These are phyloP conservation scores for Aspergillus carbonarius DNA, from an alignment of 2,329 filamentous ascomycete genomes.

Conservation along the genomic window DNA sequence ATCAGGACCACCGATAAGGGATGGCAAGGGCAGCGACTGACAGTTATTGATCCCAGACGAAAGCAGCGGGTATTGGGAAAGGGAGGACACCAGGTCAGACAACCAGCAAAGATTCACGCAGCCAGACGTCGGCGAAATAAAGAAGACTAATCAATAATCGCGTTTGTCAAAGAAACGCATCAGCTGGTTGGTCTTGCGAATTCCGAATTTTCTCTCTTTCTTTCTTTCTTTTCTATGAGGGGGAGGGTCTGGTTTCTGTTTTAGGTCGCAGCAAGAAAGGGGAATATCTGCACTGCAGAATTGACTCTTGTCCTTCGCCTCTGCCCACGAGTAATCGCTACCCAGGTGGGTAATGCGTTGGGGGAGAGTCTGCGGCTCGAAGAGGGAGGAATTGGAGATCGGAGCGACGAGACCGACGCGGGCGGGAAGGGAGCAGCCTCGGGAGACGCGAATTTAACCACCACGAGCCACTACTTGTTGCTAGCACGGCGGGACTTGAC, in stretches of 20 bases:
- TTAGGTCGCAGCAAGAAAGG: slow-evolving; percentile 17
- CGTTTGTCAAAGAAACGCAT: slow-evolving; percentile 3
- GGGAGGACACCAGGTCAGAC: slow-evolving; percentile 22
- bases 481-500: slow-evolving; percentile 1
- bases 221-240: slow-evolving; percentile 12
- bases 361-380: slow-evolving; percentile 21
- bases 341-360: slow-evolving; percentile 24
- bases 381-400: slow-evolving; percentile 20
- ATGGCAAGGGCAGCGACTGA: slow-evolving; percentile 13
- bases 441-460: slow-evolving; percentile 21
- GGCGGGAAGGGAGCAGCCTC: slow-evolving; percentile 24
- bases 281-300: slow-evolving; percentile 34
- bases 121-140: slow-evolving; percentile 17
- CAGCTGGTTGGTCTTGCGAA: slow-evolving; percentile 13
- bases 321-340: slow-evolving; percentile 24
- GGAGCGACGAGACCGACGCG: slow-evolving; percentile 20
- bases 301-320: slow-evolving; percentile 20
- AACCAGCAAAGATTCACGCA: slow-evolving; percentile 8
- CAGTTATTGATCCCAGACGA: slow-evolving; percentile 18
- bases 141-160: slow-evolving; percentile 10
- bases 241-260: background rate
- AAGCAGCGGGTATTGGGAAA: slow-evolving; percentile 15
- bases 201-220: slow-evolving; percentile 18
- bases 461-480: slow-evolving; percentile 14
- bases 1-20: slow-evolving; percentile 19